Evolutionary conservation across 1,284 basidiomycete species (phyloP).

Genomic region (Cystobasidium pallidum): DNA sequence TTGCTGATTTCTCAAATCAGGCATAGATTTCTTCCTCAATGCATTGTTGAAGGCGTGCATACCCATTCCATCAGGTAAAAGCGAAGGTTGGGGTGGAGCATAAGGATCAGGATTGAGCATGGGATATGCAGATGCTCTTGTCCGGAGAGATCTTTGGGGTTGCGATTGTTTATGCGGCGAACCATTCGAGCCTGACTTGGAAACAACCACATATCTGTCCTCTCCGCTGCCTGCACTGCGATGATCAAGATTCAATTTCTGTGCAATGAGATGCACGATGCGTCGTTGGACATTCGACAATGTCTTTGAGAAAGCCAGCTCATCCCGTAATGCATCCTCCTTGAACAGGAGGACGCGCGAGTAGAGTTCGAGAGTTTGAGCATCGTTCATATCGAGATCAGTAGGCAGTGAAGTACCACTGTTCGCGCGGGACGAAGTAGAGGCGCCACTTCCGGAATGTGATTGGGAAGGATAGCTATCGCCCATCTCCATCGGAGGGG

Average conservation of each 20-base stretch:
- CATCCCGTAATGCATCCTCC: conserved; percentile 96
- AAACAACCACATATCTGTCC: conserved; percentile 85
- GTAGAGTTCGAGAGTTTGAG: conserved; percentile 93
- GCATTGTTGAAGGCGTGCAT: conserved; percentile 59
- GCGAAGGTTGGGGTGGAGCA: conserved; percentile 40
- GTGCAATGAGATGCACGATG: conserved; percentile 92
- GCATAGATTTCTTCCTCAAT: conserved; percentile 91
- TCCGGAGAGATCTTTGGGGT: conserved; percentile 20
- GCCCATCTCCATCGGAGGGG: conserved; percentile 15
- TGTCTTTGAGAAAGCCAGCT: conserved; percentile 88
- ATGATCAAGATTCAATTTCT: conserved; percentile 92
- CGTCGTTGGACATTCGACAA: conserved; percentile 82
- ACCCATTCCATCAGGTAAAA: conserved; percentile 52
- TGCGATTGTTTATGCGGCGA: conserved; percentile 9
- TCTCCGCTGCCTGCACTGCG: conserved; percentile 92
- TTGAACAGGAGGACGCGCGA: conserved; percentile 96
- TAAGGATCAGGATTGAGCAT: conserved; percentile 53
- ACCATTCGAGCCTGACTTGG: conserved; percentile 61
- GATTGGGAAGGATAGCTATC: background rate
- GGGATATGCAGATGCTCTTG: conserved; percentile 19
- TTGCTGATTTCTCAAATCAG: conserved; percentile 59
- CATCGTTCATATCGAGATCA: conserved; percentile 93
- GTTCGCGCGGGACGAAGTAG: background rate
- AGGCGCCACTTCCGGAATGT: background rate
- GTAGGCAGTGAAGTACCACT: conserved; percentile 49